A percentile compares a stretch with the other conserved stretches of the same genome.
Conservation (phyloP, 2,329 filamentous ascomycete species). For the Laburnicola sp. region DNA sequence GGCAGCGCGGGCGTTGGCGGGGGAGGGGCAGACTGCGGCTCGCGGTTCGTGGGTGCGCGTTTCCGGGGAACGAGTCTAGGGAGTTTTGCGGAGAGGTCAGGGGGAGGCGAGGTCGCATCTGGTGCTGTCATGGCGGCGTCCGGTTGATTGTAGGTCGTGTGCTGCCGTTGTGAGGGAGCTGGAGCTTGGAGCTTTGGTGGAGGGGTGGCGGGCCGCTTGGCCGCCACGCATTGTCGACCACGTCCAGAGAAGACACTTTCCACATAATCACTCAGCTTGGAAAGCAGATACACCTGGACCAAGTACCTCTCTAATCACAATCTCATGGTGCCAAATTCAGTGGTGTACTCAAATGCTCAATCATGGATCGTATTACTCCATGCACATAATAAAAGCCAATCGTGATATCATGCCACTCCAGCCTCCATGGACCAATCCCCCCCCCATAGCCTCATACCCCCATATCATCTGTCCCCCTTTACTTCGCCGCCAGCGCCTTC, state of each 20-base stretch:
- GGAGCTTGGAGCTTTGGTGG: not conserved
- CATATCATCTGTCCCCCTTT: not conserved
- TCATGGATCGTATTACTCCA: not conserved
- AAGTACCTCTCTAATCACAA: no score
- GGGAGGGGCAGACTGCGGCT: conserved; percentile 54
- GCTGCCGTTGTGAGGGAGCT: not conserved
- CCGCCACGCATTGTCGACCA: no score
- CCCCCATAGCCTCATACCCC: not conserved
- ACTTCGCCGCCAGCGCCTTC: conserved; percentile 61
- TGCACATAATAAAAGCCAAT: not conserved
- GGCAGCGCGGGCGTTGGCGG: conserved; percentile 77
- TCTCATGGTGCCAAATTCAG: not conserved
- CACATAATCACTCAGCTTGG: not conserved
- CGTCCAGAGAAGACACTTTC: not conserved
- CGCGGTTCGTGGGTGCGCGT: conserved; percentile 26
- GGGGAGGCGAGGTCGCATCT: conserved; percentile 11
- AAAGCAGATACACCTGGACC: no score
- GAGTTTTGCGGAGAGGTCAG: conserved; percentile 34
- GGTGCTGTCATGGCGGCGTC: conserved; percentile 8
- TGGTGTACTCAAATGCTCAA: not conserved
- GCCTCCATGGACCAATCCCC: not conserved
- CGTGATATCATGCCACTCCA: conserved; percentile 3
- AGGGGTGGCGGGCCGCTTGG: not conserved
- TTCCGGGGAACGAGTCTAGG: conserved; percentile 44
- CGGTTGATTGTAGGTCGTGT: not conserved